Evolutionary conservation across 148 eudicot genomes (phyloP), one percentile per base, ranked within the genome.

Genomic region (Amaranthus cruentus): DNA sequence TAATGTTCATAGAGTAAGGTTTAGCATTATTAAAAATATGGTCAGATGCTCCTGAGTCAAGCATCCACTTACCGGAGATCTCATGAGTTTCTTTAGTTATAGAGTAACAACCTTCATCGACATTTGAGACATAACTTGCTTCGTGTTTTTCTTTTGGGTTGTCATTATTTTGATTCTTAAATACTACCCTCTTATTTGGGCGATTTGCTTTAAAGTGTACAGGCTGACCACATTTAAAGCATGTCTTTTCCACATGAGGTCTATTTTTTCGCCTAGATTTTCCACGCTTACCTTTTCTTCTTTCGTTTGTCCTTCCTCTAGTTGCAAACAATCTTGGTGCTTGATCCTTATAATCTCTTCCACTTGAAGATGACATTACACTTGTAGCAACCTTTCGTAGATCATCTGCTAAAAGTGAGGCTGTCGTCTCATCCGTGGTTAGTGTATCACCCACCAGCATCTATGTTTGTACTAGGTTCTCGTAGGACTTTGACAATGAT

Each of bases 331-430:
- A 18, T 18, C 18, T 18, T 18, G 18, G 18, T 18, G 18, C 18
- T 18, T 18, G 18, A 18, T 18, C 18, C 18, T 18, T 18, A 0
- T 18, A 18, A 18, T 18, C 18, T 18, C 18, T 18, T 18, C 18
- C 18, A 18, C 38, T 53, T 21, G 7, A 9, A 11, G 44, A 53
- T n/a, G 38, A 4, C 52, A 54, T 70, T 55, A 50, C 28, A 38
- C 65, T 71, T 12, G 65, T 47, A 71, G 74, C 65, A 46, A 71
- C 74, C 74, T 71, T 71, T 13, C 54, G 46, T 57, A 57, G 74
- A 38, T 71, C 74, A 44, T 71, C 65, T n/a, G 55, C 74, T 59
- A 71, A 58, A 47, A 72, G 75, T 18, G 57, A 72, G 56, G 73
- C 43, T 56, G 47, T 69, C 7, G 63, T 56, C 15, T 70, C 73